Conservation (phyloP, 805 yeast species). For the Candida vaughaniae region DNA sequence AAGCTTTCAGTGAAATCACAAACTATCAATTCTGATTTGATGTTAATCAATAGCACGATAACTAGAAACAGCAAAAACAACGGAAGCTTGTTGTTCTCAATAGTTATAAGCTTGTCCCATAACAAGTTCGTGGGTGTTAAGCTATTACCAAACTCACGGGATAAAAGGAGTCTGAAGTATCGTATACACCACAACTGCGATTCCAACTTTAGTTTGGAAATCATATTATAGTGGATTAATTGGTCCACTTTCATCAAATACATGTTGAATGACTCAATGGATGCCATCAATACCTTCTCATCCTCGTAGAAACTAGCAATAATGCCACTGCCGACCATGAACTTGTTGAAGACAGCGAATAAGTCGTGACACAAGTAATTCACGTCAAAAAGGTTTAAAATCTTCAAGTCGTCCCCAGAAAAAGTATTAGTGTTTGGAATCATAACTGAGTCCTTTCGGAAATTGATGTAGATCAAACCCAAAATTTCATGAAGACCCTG, state of each 20-base stretch:
- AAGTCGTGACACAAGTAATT: conserved; percentile 42
- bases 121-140: conserved; percentile 31
- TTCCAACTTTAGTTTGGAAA: conserved; percentile 45
- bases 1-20: conserved; percentile 55
- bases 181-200: conserved; percentile 57
- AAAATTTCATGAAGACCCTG: conserved; percentile 58
- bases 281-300: conserved; percentile 42
- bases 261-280: conserved; percentile 49
- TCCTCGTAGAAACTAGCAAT: conserved; percentile 34
- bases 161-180: conserved; percentile 45
- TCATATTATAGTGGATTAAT: conserved; percentile 43
- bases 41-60: conserved; percentile 42
- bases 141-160: conserved; percentile 47
- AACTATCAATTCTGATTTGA: conserved; percentile 43
- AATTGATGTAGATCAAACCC: conserved; percentile 46
- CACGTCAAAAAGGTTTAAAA: conserved; percentile 39
- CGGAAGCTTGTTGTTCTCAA: conserved; percentile 23
- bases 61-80: conserved; percentile 42
- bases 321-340: conserved; percentile 42
- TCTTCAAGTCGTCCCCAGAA: conserved; percentile 28
- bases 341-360: conserved; percentile 42
- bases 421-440: conserved; percentile 26
- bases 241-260: conserved; percentile 51
- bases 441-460: conserved; percentile 34
- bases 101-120: conserved; percentile 51